These are phyloP conservation scores for Huntiella decipiens DNA, from an alignment of 2,329 filamentous ascomycete species.

Conservation along the genomic window DNA sequence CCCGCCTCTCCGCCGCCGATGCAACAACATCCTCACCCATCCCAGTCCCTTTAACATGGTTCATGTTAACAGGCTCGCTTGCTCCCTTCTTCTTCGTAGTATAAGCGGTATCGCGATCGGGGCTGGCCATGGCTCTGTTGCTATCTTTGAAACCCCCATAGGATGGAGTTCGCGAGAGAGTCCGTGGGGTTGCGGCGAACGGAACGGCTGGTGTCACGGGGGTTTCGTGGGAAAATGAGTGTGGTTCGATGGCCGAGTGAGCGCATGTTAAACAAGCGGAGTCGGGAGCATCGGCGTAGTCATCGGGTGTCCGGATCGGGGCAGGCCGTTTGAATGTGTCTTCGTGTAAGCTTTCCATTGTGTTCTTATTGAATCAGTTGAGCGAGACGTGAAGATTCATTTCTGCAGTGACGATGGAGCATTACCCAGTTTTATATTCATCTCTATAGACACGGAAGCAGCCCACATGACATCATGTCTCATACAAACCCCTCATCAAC, in stretches of 20 bases:
- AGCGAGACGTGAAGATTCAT: too few species aligned
- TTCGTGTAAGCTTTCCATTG: constrained; percentile 9
- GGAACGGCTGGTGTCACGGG: background rate
- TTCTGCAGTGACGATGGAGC: too few species aligned
- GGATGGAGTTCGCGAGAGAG: background rate
- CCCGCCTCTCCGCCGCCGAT: too few species aligned
- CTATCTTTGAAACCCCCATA: too few species aligned
- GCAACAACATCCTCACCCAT: too few species aligned
- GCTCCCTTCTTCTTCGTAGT: background rate
- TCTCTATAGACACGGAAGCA: too few species aligned
- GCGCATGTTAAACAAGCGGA: background rate
- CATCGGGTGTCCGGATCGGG: constrained; percentile 3
- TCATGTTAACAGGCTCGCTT: background rate
- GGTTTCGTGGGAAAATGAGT: constrained; percentile 2
- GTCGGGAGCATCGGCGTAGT: constrained; percentile 2
- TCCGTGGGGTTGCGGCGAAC: background rate
- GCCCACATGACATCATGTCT: too few species aligned
- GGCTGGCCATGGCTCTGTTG: too few species aligned
- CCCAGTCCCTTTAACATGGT: background rate
- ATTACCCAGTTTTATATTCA: too few species aligned
- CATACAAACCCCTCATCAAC: too few species aligned
- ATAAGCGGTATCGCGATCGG: background rate
- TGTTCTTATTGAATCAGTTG: background rate
- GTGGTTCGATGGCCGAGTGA: constrained; percentile 3
- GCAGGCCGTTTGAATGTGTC: constrained; percentile 9